phyloP scores from a whole-genome alignment of 1,284 basidiomycete genomes.

The Irpex sp. region DNA sequence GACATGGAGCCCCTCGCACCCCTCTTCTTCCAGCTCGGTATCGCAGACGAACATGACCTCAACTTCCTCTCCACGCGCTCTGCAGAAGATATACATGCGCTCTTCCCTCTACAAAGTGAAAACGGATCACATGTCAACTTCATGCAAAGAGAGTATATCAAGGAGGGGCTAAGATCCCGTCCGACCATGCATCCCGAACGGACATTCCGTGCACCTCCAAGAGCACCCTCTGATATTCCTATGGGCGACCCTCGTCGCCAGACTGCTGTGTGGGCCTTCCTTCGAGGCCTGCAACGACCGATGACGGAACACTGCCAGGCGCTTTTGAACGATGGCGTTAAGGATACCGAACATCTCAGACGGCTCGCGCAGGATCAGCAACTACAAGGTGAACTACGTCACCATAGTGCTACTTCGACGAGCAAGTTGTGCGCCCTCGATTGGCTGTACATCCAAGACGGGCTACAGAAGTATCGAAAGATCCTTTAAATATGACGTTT shows the following conservation, averaged over 20 bases:
- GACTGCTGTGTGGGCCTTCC: neutral
- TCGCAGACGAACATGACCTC: neutral
- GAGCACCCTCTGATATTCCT: neutral
- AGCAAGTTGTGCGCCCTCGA: conserved; percentile 2
- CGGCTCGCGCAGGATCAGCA: neutral
- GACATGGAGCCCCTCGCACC: neutral
- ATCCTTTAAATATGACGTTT: no score
- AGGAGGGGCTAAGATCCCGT: neutral
- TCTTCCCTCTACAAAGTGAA: no score
- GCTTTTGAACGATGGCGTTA: neutral
- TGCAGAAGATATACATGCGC: neutral
- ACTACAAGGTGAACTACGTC: neutral
- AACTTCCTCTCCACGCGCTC: neutral
- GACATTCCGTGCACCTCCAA: neutral
- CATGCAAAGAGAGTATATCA: no score
- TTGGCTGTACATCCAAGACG: conserved; percentile 9
- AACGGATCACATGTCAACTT: no score
- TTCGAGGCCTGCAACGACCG: neutral
- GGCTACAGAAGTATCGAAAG: neutral
- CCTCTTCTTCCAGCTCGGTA: neutral
- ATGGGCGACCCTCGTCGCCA: neutral
- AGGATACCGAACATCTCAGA: neutral
- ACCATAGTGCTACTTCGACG: neutral
- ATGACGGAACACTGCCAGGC: neutral
- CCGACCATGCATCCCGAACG: neutral